A percentile compares a stretch with the other conserved stretches of the same genome.
Conservation (phyloP, 2,329 filamentous ascomycete genomes). For the Colletotrichum plurivorum region DNA sequence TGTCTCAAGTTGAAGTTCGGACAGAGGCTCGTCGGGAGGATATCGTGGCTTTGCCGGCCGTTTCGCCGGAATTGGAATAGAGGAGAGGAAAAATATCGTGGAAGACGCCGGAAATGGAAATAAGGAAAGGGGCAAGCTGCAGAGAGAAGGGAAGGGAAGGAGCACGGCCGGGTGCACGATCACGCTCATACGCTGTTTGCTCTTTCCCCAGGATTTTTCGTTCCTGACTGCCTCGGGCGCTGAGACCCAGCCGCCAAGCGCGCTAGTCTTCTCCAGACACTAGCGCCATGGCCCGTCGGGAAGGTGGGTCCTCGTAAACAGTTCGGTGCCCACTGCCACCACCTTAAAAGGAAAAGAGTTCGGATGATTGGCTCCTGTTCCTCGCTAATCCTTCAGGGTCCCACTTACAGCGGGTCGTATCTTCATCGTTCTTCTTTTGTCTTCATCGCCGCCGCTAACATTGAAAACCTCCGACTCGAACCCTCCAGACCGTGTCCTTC, state of each 20-base stretch:
- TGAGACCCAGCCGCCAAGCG: not conserved
- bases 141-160: no score
- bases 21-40: not conserved
- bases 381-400: not conserved
- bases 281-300: not conserved
- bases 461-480: conserved; percentile 16
- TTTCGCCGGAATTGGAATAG: conserved; percentile 19
- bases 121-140: not conserved
- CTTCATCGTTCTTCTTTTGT: not conserved
- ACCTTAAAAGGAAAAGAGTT: not conserved
- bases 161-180: not conserved
- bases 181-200: not conserved
- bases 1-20: not conserved
- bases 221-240: conserved; percentile 1
- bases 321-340: no score
- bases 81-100: not conserved
- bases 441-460: not conserved
- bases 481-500: conserved; percentile 16
- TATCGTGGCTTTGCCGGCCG: conserved; percentile 4
- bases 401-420: conserved; percentile 1
- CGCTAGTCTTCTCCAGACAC: not conserved
- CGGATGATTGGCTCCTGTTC: not conserved
- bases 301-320: no score
- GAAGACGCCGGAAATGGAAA: not conserved
- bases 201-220: conserved; percentile 17